phyloP scores from a whole-genome alignment of 1,139 yeast genomes.

The Debaryomyces nepalensis region DNA sequence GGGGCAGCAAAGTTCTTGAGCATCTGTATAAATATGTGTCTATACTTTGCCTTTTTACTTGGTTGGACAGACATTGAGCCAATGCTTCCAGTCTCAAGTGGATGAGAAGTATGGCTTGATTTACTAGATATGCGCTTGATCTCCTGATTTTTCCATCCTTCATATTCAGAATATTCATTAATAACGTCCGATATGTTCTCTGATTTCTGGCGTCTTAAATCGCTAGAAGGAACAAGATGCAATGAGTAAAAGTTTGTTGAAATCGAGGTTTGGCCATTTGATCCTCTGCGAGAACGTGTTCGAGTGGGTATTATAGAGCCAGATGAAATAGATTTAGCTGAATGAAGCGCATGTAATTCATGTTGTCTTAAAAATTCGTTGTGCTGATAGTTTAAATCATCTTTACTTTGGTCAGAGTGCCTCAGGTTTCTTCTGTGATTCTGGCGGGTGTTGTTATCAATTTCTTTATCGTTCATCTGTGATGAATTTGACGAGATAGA shows the following conservation, averaged over 20 bases:
- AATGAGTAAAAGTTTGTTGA: slow-evolving; percentile 19
- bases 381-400: slow-evolving; percentile 23
- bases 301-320: slow-evolving; percentile 14
- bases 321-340: slow-evolving; percentile 17
- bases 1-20: slow-evolving; percentile 70
- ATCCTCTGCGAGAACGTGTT: slow-evolving; percentile 12
- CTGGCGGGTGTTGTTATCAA: not conserved
- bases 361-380: slow-evolving; percentile 26
- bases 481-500: slow-evolving; percentile 9
- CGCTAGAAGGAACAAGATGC: slow-evolving; percentile 26
- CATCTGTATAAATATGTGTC: slow-evolving; percentile 20
- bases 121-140: slow-evolving; percentile 10
- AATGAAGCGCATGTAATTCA: slow-evolving; percentile 16
- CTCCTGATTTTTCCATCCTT: slow-evolving; percentile 32
- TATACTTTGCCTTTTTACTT: slow-evolving; percentile 13
- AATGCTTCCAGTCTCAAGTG: slow-evolving; percentile 6
- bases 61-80: slow-evolving; percentile 9
- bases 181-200: slow-evolving; percentile 63
- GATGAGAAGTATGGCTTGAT: slow-evolving; percentile 18
- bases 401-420: not conserved
- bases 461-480: not conserved
- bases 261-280: slow-evolving; percentile 14
- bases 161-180: slow-evolving; percentile 60
- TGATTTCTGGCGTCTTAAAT: slow-evolving; percentile 48
- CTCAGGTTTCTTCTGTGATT: not conserved